These are phyloP conservation scores for Solanum chacoense DNA, from an alignment of 305 asterid genomes.

Conservation along the genomic window DNA sequence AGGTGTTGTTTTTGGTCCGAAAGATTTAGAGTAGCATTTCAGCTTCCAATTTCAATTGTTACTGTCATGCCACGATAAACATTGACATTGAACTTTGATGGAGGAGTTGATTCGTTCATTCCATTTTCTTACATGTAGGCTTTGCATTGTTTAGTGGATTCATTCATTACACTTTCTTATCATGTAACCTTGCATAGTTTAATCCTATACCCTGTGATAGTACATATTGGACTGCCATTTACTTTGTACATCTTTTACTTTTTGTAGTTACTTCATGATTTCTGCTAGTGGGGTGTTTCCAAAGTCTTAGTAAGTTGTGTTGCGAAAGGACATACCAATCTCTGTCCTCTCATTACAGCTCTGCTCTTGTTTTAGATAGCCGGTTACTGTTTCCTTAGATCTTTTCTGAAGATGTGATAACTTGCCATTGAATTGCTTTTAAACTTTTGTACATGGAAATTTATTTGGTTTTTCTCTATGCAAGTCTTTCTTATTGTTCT, in stretches of 20 bases:
- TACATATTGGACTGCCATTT: not conserved
- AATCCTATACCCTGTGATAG: not conserved
- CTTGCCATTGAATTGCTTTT: not conserved
- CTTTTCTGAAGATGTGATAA: not conserved
- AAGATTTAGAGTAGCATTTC: not conserved
- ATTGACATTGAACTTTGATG: not conserved
- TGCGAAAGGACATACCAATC: not conserved
- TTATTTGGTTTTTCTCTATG: not conserved
- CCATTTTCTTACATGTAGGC: not conserved
- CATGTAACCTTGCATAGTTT: not conserved
- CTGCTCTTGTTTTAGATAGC: not conserved
- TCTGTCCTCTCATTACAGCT: not conserved
- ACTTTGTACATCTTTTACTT: not conserved
- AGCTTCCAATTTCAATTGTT: not conserved
- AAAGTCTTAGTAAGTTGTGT: not conserved
- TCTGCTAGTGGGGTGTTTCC: not conserved
- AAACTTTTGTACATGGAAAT: not conserved
- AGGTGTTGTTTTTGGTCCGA: not conserved
- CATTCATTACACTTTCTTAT: not conserved
- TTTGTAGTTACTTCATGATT: not conserved
- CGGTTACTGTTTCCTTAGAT: not conserved
- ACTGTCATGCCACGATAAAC: not conserved
- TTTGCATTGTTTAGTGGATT: not conserved
- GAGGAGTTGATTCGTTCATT: not conserved
- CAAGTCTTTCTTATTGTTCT: not conserved